Evolutionary conservation across 2,329 filamentous ascomycete species (phyloP).

Genomic region (Lasiodiplodia citricola): DNA sequence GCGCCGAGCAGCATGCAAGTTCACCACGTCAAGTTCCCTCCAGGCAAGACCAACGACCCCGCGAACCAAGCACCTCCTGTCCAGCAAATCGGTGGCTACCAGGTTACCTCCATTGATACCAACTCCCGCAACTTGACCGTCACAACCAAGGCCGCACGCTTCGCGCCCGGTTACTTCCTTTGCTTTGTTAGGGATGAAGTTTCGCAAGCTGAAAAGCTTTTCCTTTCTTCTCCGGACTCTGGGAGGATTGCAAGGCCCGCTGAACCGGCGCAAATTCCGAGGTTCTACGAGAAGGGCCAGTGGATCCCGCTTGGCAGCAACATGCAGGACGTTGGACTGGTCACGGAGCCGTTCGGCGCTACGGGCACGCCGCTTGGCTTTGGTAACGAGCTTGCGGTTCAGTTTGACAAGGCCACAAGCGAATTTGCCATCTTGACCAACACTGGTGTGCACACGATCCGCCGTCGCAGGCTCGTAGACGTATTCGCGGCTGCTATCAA

Average conservation of each 20-base stretch:
- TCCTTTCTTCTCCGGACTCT: constrained; percentile 85
- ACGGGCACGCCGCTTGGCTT: constrained; percentile 75
- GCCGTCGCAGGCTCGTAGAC: constrained; percentile 84
- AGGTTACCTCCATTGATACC: constrained; percentile 35
- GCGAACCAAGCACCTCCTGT: constrained; percentile 26
- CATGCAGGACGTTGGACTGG: constrained; percentile 78
- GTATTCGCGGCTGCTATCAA: constrained; percentile 85
- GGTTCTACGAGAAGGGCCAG: constrained; percentile 78
- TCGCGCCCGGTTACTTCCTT: constrained; percentile 89
- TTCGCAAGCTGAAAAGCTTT: constrained; percentile 68
- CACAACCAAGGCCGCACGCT: constrained; percentile 55
- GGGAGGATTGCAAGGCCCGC: constrained; percentile 73
- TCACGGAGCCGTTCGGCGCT: constrained; percentile 70
- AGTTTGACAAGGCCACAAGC: constrained; percentile 81
- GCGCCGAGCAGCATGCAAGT: constrained; percentile 88
- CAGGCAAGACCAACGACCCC: constrained; percentile 47
- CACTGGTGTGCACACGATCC: constrained; percentile 84
- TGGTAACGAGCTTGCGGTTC: constrained; percentile 94
- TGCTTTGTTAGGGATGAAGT: constrained; percentile 67
- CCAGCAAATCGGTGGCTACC: constrained; percentile 22
- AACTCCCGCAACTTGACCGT: constrained; percentile 41
- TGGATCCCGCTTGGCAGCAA: constrained; percentile 77
- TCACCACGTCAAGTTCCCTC: constrained; percentile 95
- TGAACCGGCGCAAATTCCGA: constrained; percentile 58
- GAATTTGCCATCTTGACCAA: constrained; percentile 94